phyloP scores from a whole-genome alignment of 2,329 filamentous ascomycete genomes.

The Hypomyces perniciosus region DNA sequence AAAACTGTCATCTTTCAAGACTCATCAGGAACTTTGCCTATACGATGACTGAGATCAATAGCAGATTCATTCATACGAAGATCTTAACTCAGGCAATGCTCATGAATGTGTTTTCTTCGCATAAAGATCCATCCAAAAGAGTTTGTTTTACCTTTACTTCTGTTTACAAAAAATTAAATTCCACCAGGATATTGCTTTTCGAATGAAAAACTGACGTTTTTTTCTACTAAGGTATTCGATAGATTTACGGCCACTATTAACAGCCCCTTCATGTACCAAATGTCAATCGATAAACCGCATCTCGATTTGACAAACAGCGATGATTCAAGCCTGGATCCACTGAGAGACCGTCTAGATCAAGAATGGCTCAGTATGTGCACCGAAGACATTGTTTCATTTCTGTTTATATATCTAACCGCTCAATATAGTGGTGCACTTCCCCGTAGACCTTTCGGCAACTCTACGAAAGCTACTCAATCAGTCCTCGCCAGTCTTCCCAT shows the following conservation, averaged over 20 bases:
- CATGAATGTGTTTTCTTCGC: background rate
- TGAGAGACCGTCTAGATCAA: background rate
- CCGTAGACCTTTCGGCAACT: background rate
- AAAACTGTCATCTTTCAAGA: background rate
- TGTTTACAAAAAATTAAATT: too few relatives aligned
- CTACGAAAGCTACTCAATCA: background rate
- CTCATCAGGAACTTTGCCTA: background rate
- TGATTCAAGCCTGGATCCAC: background rate
- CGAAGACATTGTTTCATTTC: too few relatives aligned
- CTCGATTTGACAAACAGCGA: background rate
- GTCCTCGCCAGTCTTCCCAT: background rate
- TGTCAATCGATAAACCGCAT: background rate
- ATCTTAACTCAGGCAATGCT: background rate
- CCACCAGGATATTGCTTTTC: too few relatives aligned
- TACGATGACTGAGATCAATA: background rate
- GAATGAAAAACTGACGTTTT: too few relatives aligned
- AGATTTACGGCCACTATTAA: background rate
- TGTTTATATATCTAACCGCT: accelerated
- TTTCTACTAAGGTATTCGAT: background rate
- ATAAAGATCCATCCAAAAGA: background rate
- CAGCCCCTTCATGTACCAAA: background rate
- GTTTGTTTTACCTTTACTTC: background rate
- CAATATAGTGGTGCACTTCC: background rate
- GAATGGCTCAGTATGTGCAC: background rate
- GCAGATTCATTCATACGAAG: background rate